These are phyloP conservation scores for Dothistroma septosporum DNA, from an alignment of 2,329 filamentous ascomycete genomes.

Conservation along the genomic window DNA sequence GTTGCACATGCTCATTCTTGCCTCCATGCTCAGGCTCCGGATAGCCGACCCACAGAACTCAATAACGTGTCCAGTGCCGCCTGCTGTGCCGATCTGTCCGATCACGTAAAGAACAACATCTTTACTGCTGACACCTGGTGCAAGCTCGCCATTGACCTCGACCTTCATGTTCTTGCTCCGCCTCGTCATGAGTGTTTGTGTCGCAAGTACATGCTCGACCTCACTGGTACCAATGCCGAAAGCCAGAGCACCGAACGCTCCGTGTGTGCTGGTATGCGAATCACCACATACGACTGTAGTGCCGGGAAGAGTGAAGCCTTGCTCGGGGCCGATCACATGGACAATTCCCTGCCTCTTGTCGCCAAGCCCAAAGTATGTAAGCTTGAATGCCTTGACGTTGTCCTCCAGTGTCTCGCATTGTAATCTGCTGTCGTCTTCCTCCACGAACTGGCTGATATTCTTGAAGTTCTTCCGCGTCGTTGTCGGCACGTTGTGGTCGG, in stretches of 20 bases:
- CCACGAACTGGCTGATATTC: conserved; percentile 87
- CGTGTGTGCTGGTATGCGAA: conserved; percentile 96
- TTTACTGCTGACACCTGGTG: conserved; percentile 90
- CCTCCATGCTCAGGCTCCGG: conserved; percentile 85
- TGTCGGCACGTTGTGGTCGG: conserved; percentile 96
- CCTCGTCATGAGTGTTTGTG: conserved; percentile 90
- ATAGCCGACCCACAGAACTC: conserved; percentile 97
- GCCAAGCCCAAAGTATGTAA: conserved; percentile 94
- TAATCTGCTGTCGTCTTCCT: conserved; percentile 86
- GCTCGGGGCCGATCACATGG: conserved; percentile 96
- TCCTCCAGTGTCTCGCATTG: conserved; percentile 96
- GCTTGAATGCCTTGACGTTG: conserved; percentile 92
- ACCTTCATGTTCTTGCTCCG: conserved; percentile 98
- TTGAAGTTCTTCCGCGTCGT: conserved; percentile 87
- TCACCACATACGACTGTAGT: conserved; percentile 97
- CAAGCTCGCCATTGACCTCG: conserved; percentile 85
- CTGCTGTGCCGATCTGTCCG: conserved; percentile 88
- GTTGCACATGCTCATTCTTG: conserved; percentile 98
- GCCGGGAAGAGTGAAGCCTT: conserved; percentile 95
- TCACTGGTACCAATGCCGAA: conserved; percentile 98
- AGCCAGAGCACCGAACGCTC: conserved; percentile 88
- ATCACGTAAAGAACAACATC: conserved; percentile 92
- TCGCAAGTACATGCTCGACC: conserved; percentile 96
- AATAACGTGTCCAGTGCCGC: conserved; percentile 89
- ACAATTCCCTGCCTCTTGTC: conserved; percentile 98